These are phyloP conservation scores for Saccharum hybrid DNA, from an alignment of 202 grass and related monocot species.

Conservation along the genomic window DNA sequence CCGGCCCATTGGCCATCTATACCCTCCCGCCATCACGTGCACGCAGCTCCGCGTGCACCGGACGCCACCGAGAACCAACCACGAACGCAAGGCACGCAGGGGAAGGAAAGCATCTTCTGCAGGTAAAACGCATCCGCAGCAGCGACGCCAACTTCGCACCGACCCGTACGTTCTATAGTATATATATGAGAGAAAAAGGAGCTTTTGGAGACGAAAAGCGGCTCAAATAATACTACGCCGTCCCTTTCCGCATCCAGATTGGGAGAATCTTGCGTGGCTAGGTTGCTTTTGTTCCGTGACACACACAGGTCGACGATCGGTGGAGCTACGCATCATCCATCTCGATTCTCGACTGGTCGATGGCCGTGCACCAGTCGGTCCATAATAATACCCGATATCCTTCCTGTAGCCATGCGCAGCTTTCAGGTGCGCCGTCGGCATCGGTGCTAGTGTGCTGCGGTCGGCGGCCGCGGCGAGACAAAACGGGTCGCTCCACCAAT, in stretches of 20 bases:
- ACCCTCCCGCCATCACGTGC: not conserved
- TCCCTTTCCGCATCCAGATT: not conserved
- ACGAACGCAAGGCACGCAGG: not conserved
- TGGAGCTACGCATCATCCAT: not conserved
- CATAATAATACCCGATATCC: not conserved
- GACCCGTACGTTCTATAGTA: not conserved
- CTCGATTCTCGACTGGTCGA: not conserved
- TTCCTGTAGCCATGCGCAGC: not conserved
- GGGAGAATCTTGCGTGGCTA: conserved; percentile 20
- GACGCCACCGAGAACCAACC: not conserved
- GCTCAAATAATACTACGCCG: not conserved
- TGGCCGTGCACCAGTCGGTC: not conserved
- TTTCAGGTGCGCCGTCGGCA: conserved; percentile 25
- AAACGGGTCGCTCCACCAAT: not conserved
- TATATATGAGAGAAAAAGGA: not conserved
- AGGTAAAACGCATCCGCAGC: not conserved
- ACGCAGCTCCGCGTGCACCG: not conserved
- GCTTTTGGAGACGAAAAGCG: not conserved
- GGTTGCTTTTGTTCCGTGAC: not conserved
- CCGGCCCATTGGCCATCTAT: too few species aligned
- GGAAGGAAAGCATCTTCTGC: not conserved
- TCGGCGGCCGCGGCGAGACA: not conserved
- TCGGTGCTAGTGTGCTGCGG: not conserved
- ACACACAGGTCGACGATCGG: not conserved
- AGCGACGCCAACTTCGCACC: not conserved